Evolutionary conservation across 108 stramenopile genomes (phyloP).

Genomic region (Skeletonema potamos): DNA sequence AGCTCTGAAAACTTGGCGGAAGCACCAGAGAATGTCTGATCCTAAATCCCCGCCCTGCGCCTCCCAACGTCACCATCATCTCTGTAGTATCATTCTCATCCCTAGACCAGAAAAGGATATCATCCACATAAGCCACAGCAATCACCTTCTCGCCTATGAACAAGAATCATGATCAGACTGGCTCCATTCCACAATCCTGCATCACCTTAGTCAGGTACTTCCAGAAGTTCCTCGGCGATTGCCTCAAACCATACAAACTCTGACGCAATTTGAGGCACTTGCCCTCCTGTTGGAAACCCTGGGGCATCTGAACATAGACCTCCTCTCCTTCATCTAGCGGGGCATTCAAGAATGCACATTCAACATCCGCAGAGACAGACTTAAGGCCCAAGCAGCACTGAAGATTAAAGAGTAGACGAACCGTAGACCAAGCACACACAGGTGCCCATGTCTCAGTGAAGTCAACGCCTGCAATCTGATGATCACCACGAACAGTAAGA

Average conservation of each 20-base stretch:
- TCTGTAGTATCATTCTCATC: too few relatives aligned
- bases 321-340: slow-evolving; percentile 16
- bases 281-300: slow-evolving; percentile 12
- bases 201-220: slow-evolving; percentile 2
- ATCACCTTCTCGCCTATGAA: too few relatives aligned
- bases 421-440: slow-evolving; percentile 12
- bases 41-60: too few relatives aligned
- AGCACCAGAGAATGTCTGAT: slow-evolving; percentile 34
- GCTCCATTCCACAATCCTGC: too few relatives aligned
- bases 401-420: slow-evolving; percentile 1
- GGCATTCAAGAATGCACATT: slow-evolving; percentile 52
- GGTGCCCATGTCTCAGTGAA: slow-evolving; percentile 30
- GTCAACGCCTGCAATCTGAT: slow-evolving; percentile 32
- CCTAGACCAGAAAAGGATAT: too few relatives aligned
- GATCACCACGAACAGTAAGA: slow-evolving; percentile 38
- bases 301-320: slow-evolving; percentile 44
- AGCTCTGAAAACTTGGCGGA: slow-evolving; percentile 52
- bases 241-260: slow-evolving; percentile 53
- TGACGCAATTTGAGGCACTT: slow-evolving; percentile 23
- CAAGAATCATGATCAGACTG: too few relatives aligned
- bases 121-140: too few relatives aligned
- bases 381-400: background rate
- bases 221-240: slow-evolving; percentile 30
- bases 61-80: too few relatives aligned
- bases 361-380: slow-evolving; percentile 20